Conservation (phyloP, 306 rosid genomes). For the Quercus dentata region DNA sequence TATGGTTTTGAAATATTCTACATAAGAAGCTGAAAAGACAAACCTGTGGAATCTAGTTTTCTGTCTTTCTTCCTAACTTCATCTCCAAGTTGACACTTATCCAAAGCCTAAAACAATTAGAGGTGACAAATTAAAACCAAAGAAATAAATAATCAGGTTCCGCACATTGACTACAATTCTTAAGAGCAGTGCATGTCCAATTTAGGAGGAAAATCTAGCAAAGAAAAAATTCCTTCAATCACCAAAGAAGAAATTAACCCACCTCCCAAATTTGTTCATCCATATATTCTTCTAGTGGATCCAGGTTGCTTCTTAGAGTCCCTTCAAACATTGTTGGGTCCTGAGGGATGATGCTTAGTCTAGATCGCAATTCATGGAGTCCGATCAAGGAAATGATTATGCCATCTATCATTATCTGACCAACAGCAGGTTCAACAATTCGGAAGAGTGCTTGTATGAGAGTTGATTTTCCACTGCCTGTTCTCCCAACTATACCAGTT, state of each 20-base stretch:
- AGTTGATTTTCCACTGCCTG: slow-evolving; percentile 61
- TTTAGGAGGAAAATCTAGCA: background rate
- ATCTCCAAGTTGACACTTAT: slow-evolving; percentile 70
- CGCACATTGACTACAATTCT: background rate
- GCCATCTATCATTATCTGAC: slow-evolving; percentile 39
- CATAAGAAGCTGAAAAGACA: background rate
- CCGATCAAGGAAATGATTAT: slow-evolving; percentile 45
- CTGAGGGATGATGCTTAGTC: slow-evolving; percentile 62
- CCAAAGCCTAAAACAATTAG: slow-evolving; percentile 51
- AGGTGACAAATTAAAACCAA: slow-evolving; percentile 2
- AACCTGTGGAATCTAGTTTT: background rate
- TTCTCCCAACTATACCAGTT: slow-evolving; percentile 62
- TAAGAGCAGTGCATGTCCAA: background rate
- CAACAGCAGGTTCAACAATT: slow-evolving; percentile 39
- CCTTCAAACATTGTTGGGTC: slow-evolving; percentile 66
- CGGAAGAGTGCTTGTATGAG: slow-evolving; percentile 54
- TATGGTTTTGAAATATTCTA: background rate
- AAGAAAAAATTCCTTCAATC: background rate
- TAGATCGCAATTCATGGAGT: slow-evolving; percentile 53
- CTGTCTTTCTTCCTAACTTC: background rate
- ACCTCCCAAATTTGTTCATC: slow-evolving; percentile 64
- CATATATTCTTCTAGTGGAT: slow-evolving; percentile 40
- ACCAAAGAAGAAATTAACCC: slow-evolving; percentile 3
- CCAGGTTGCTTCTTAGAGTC: slow-evolving; percentile 46
- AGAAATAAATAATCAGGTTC: background rate